Percentiles rank a stretch among this genome's conserved stretches.
These are phyloP conservation scores for Melanogaster broomeanus DNA, from an alignment of 768 basidiomycete genomes.

Conservation along the genomic window DNA sequence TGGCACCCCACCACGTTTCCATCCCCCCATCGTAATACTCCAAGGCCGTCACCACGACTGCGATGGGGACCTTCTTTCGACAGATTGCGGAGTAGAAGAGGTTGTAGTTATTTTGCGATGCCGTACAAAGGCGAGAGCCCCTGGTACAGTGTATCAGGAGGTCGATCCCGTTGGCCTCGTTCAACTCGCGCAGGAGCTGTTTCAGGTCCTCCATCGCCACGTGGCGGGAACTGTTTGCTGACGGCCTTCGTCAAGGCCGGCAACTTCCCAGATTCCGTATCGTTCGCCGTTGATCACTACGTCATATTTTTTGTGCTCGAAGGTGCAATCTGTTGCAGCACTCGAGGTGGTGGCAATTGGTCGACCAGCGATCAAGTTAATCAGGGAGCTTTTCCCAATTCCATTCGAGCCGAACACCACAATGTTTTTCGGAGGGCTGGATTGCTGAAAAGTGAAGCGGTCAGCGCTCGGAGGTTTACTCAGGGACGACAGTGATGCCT, in stretches of 20 bases:
- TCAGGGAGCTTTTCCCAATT: conserved; percentile 34
- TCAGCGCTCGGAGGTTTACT: background rate
- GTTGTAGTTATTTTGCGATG: conserved; percentile 35
- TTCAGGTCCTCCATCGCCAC: conserved; percentile 25
- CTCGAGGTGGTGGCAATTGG: conserved; percentile 32
- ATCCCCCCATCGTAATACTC: conserved; percentile 36
- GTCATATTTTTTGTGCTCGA: conserved; percentile 27
- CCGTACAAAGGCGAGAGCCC: conserved; percentile 28
- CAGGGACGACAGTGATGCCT: background rate
- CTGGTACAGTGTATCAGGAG: conserved; percentile 36
- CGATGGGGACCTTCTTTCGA: conserved; percentile 38
- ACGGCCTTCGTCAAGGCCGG: conserved; percentile 40
- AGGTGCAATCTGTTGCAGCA: conserved; percentile 30
- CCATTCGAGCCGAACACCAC: conserved; percentile 3
- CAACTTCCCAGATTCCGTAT: conserved; percentile 39
- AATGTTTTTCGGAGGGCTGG: background rate
- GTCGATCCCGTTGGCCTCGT: conserved; percentile 28
- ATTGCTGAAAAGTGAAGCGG: background rate
- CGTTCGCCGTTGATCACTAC: conserved; percentile 23
- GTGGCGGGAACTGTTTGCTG: conserved; percentile 30
- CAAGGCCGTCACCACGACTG: conserved; percentile 37
- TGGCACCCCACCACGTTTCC: conserved; percentile 35
- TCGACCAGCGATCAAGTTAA: conserved; percentile 34
- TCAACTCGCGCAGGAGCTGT: conserved; percentile 24
- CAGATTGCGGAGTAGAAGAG: conserved; percentile 39